Evolutionary conservation across 148 eudicot genomes (phyloP), one percentile per base, ranked within the genome.

Genomic region (Rhododendron vialii): DNA sequence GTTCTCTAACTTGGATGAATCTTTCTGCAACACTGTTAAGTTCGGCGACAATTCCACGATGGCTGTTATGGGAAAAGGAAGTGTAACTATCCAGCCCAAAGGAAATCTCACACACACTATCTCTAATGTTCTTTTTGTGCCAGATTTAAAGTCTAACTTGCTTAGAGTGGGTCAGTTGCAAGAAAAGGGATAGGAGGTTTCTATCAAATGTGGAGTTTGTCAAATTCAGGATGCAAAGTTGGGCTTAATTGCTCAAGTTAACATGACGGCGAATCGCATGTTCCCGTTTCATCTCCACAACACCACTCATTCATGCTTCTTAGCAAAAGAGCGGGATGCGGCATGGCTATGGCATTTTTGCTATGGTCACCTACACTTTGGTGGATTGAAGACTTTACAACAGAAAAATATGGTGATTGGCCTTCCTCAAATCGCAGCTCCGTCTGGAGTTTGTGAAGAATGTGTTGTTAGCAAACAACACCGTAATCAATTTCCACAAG

Each of bases 101-200:
- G 55, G 63, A 14, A 74, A 38, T 1, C 1, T 17, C 20, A 67
- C 74, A 9, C 84, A 82, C 36, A 85, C 63, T 35, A 78, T 88
- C 35, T 85, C 90, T 13, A 83, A 86, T 88, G 88, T 88, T 8
- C 36, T 77, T n/a, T 88, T 82, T 71, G 86, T 88, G 24, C 88
- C 81, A 17, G 36, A 76, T 41, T 86, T 88, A 24, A 76, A 78
- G 35, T 83, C 67, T 22, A 88, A 88, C 65, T 33, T 88, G 33
- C 85, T 85, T 15, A 88, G 87, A 48, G 17, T 81, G 20, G 84
- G 88, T 20, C 78, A 80, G 38, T 6, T 80, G 35, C 69, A 80
- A 82, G 79, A 88, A 65, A 84, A 84, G 26, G 86, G 86, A 17
- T 87, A 87, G 75, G 74, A 59, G 28, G 82, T 88, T 55, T 82